Evolutionary conservation across 2,329 filamentous ascomycete genomes (phyloP).

Genomic region (Neofusicoccum ribis): DNA sequence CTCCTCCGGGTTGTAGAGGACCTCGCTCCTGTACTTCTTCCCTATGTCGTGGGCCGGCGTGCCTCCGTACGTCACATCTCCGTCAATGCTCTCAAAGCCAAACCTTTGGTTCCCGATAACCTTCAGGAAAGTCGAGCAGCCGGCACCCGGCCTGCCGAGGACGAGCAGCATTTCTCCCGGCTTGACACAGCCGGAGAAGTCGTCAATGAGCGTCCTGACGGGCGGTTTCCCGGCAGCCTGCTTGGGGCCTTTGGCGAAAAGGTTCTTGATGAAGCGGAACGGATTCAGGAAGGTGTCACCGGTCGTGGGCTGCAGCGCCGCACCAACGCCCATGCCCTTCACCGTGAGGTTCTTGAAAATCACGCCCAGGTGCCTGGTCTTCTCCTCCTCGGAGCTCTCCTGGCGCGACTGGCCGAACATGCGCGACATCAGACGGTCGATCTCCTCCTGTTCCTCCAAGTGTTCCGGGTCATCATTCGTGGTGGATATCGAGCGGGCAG

Average conservation of each 20-base stretch:
- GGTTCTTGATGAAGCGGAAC: constrained; percentile 54
- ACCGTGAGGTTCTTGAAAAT: constrained; percentile 67
- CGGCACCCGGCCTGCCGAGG: constrained; percentile 66
- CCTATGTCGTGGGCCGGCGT: constrained; percentile 53
- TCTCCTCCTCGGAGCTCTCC: constrained; percentile 66
- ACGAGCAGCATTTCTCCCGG: constrained; percentile 73
- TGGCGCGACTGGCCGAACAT: constrained; percentile 70
- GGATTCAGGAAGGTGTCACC: constrained; percentile 64
- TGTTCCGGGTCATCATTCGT: not conserved
- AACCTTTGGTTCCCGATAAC: constrained; percentile 64
- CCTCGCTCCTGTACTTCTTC: constrained; percentile 63
- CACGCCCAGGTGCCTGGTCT: constrained; percentile 67
- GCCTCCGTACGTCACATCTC: constrained; percentile 57
- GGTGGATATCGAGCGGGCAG: constrained; percentile 20
- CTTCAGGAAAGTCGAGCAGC: constrained; percentile 71
- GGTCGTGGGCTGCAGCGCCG: constrained; percentile 62
- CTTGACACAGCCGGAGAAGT: constrained; percentile 67
- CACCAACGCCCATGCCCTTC: constrained; percentile 60
- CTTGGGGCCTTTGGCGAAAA: constrained; percentile 45
- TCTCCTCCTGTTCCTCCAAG: constrained; percentile 49
- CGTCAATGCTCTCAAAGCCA: constrained; percentile 60
- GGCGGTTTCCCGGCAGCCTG: constrained; percentile 52
- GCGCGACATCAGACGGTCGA: constrained; percentile 64
- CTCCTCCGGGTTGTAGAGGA: constrained; percentile 76
- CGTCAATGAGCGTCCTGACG: constrained; percentile 64